Conservation (phyloP, 116 monocot genomes). For the Phalaenopsis hybrid region DNA sequence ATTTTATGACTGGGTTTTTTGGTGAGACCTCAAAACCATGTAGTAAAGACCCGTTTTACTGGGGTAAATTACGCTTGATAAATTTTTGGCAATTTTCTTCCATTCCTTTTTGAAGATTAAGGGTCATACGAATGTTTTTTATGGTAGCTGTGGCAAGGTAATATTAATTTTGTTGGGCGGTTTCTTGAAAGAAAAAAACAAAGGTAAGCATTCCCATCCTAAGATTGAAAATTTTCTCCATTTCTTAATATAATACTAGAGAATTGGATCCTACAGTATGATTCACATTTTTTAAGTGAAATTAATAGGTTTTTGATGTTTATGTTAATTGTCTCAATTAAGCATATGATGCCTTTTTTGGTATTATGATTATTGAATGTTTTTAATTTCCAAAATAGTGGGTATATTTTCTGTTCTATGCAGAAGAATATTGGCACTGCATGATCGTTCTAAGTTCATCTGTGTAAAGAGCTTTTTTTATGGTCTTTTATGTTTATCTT, state of each 20-base stretch:
- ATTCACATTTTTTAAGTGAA: neutral
- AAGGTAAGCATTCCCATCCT: neutral
- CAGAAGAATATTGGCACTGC: neutral
- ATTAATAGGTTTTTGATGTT: neutral
- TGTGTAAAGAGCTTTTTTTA: neutral
- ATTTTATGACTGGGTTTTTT: neutral
- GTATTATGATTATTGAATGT: neutral
- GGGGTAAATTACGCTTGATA: neutral
- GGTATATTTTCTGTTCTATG: neutral
- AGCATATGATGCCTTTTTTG: neutral
- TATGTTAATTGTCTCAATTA: neutral
- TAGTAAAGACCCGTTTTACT: neutral
- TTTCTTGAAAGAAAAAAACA: neutral
- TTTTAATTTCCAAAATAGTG: neutral
- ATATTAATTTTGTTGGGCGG: neutral
- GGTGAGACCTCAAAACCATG: neutral
- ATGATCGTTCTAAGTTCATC: neutral
- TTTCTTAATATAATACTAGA: neutral
- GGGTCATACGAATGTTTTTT: neutral
- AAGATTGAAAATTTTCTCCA: neutral
- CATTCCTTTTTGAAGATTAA: neutral
- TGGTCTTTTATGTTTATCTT: neutral
- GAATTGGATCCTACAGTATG: neutral
- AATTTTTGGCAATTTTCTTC: neutral
- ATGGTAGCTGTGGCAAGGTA: neutral